Evolutionary conservation across 345 rosid genomes (phyloP).

Genomic region (Brassica incana): DNA sequence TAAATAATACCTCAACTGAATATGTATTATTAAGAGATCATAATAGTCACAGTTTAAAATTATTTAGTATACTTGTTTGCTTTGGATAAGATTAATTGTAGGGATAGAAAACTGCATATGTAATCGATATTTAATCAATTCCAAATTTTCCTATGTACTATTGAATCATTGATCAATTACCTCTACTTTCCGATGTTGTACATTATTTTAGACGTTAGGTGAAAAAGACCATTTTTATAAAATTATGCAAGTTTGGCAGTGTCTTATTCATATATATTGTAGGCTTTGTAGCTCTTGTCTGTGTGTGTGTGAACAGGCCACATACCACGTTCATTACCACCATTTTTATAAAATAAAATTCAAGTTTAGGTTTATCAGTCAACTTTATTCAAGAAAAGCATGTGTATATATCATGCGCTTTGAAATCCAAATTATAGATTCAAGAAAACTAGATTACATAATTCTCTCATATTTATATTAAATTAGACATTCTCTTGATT

Average conservation of each 20-base stretch:
- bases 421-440: background rate
- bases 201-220: constrained; percentile 4
- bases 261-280: background rate
- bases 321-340: constrained; percentile 18
- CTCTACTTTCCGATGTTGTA: background rate
- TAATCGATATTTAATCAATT: background rate
- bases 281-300: background rate
- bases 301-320: constrained; percentile 12
- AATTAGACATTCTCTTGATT: background rate
- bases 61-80: background rate
- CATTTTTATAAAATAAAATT: background rate
- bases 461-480: background rate
- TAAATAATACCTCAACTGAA: background rate
- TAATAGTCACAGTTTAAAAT: background rate
- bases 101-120: background rate
- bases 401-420: constrained; percentile 8
- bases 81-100: background rate
- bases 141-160: background rate
- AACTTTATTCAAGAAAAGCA: constrained; percentile 4
- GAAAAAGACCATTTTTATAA: background rate
- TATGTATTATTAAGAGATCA: background rate
- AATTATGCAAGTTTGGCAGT: background rate
- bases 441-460: constrained; percentile 1
- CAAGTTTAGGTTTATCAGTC: constrained; percentile 27
- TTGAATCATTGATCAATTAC: background rate